These are phyloP conservation scores for Fusarium annulatum DNA, from an alignment of 2,329 filamentous ascomycete species.

Conservation along the genomic window DNA sequence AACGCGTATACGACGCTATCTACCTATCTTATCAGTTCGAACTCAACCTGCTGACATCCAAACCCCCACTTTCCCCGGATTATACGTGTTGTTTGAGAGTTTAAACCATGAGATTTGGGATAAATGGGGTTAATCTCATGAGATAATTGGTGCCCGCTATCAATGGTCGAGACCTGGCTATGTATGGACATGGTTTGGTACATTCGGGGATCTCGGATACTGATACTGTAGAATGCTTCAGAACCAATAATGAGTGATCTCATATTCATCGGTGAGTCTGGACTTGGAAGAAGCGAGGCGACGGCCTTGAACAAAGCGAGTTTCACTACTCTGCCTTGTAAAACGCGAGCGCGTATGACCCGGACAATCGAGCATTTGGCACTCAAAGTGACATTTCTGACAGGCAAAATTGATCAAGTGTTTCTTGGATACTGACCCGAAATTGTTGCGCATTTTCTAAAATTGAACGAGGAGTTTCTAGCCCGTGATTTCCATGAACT, in stretches of 20 bases:
- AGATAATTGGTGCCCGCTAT: constrained; percentile 7
- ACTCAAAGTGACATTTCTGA: too few relatives aligned
- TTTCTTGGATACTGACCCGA: neutral
- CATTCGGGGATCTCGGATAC: neutral
- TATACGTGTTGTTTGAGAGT: neutral
- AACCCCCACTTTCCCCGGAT: constrained; percentile 12
- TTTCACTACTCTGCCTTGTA: too few relatives aligned
- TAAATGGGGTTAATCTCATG: neutral
- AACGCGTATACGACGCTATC: neutral
- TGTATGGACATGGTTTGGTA: neutral
- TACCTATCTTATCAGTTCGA: neutral
- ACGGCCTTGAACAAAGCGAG: too few relatives aligned
- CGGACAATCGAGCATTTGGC: neutral
- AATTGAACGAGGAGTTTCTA: rapidly evolving
- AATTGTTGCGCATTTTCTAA: rapidly evolving
- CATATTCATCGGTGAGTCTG: neutral
- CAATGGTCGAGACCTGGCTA: neutral
- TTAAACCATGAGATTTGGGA: neutral
- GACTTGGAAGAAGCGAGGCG: too few relatives aligned
- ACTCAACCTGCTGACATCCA: neutral
- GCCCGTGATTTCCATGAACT: neutral
- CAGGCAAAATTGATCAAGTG: rapidly evolving
- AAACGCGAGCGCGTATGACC: neutral
- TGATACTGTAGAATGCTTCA: neutral
- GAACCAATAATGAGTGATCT: neutral